Evolutionary conservation across 768 basidiomycete genomes (phyloP), one percentile per base, ranked within the genome.

Genomic region (Lentinus tigrinus): DNA sequence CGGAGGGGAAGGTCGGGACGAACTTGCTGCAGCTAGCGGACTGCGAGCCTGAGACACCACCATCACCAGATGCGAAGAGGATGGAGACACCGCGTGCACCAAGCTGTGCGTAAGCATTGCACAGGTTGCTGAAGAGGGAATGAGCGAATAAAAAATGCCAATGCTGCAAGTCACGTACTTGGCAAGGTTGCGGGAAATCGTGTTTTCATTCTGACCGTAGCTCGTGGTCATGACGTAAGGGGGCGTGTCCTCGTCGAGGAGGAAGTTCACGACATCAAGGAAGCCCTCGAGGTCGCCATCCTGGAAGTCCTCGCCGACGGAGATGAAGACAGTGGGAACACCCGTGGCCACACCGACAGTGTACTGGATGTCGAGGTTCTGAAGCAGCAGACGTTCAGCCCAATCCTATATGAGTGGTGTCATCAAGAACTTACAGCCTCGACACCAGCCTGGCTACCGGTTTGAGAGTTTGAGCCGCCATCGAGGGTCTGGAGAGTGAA

Each of bases 171-270:
- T 80, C n/a, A 83, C 78, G 50, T 81, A 83, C 26, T 34, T 63
- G 8, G 86, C 84, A 57, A 80, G 85, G 44, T 69, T 72, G 55
- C 67, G 52, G 13, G 88, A 85, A 26, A 89, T 83, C 78, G 84
- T 82, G 65, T 85, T 83, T 56, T 92, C 89, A 60, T 83, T 79
- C 43, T 89, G 85, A 4, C 81, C 85, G 66, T 91, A 92, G 62
- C 85, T 87, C 0, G 86, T 91, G 0, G 88, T 66, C 24, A 91
- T 84, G 9, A 82, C 75, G 57, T 81, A 77, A 79, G 88, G 85
- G 1, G 80, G 69, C 39, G 73, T 65, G 13, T 69, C 46, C 31
- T 81, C 76, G 13, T 60, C 63, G 1, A 82, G 71, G 13, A 88
- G 65, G 55, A 77, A 82, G 47, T 85, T 77, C 34, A 90, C 70